A percentile compares a stretch with the other conserved stretches of the same genome.
Conservation (phyloP, 257 asterid genomes). For the Osmanthus fragrans region DNA sequence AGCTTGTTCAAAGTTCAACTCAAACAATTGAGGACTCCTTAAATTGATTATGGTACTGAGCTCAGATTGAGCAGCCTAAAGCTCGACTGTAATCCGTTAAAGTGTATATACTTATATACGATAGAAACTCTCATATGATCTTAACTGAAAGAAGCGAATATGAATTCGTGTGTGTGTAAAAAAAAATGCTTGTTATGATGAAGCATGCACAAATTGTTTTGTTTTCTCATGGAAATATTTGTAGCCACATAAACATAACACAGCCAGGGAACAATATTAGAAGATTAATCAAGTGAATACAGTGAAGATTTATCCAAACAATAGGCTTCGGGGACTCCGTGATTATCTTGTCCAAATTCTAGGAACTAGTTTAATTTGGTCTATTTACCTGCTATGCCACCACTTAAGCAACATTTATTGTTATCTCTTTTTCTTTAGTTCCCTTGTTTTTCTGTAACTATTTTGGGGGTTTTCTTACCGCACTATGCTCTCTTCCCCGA, state of each 20-base stretch:
- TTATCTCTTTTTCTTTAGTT: background rate
- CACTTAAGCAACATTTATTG: background rate
- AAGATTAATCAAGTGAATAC: background rate
- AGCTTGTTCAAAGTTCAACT: background rate
- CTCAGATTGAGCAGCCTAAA: background rate
- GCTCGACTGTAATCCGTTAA: background rate
- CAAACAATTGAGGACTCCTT: background rate
- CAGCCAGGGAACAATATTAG: background rate
- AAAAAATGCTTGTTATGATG: background rate
- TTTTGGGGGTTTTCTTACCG: background rate
- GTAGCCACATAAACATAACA: background rate
- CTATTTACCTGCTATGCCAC: background rate
- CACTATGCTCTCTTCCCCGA: constrained; percentile 1
- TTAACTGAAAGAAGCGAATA: background rate
- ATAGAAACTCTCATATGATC: background rate
- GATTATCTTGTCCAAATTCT: background rate
- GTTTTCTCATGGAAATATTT: background rate
- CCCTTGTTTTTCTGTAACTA: background rate
- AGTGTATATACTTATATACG: too few relatives aligned
- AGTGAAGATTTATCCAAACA: background rate
- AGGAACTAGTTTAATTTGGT: background rate
- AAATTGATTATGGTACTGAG: background rate
- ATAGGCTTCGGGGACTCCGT: background rate
- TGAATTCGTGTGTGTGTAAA: background rate
- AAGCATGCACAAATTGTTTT: background rate